Percentiles rank a stretch among this genome's conserved stretches.
These are phyloP conservation scores for Saussurea involucrata DNA, from an alignment of 129 eudicot species.

Conservation along the genomic window DNA sequence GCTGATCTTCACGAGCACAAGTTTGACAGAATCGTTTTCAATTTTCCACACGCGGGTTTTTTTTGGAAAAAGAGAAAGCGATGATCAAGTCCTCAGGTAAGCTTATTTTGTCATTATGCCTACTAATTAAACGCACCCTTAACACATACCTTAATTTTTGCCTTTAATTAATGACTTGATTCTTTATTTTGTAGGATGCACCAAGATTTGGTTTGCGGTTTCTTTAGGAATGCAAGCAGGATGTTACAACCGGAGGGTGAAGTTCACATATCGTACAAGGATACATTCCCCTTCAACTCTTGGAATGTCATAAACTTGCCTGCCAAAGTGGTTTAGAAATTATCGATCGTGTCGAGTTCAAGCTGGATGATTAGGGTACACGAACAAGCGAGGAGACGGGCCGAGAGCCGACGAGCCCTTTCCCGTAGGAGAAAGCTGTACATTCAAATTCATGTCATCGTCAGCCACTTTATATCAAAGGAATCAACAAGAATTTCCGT, in stretches of 20 bases:
- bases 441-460: constrained; percentile 41
- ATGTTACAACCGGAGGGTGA: no score
- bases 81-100: no score
- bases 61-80: no score
- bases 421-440: constrained; percentile 46
- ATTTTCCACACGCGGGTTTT: no score
- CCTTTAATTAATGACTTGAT: background rate
- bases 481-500: no score
- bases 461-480: no score
- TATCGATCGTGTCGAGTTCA: constrained; percentile 37
- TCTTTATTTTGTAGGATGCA: constrained; percentile 45
- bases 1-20: no score
- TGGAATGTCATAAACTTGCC: constrained; percentile 66
- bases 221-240: constrained; percentile 49
- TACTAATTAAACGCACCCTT: no score
- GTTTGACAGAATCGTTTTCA: no score
- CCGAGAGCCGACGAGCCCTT: constrained; percentile 38
- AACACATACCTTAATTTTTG: background rate
- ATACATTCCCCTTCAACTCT: constrained; percentile 31
- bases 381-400: constrained; percentile 65
- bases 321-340: constrained; percentile 23
- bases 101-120: background rate
- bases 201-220: constrained; percentile 40
- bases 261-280: no score
- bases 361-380: constrained; percentile 54